Percentiles rank a stretch among this genome's conserved stretches.
Evolutionary conservation across 208 protist species (phyloP).

Genomic region (Leishmania major): DNA sequence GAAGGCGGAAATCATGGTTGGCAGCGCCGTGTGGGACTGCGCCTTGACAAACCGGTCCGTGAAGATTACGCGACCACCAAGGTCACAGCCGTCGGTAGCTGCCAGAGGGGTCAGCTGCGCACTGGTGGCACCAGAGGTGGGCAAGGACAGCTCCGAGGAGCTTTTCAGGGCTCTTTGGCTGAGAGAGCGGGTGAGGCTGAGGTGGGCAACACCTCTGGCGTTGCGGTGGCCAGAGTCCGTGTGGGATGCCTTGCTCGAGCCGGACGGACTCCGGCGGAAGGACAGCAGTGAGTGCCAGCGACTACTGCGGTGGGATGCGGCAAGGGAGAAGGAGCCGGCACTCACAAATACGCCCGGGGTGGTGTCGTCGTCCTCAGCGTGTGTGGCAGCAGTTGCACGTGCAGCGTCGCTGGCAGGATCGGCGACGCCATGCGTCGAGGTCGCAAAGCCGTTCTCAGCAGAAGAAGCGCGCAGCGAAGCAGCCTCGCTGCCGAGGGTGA

Average conservation of each 20-base stretch:
- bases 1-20: constrained; percentile 20
- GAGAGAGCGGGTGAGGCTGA: neutral
- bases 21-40: constrained; percentile 20
- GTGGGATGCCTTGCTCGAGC: neutral
- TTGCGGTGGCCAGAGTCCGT: neutral
- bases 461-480: too few species aligned
- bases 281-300: neutral
- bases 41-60: constrained; percentile 20
- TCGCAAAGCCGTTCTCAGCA: neutral
- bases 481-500: neutral
- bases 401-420: neutral
- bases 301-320: neutral
- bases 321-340: constrained; percentile 3
- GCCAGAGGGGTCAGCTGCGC: neutral
- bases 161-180: neutral
- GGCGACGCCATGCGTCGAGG: too few species aligned
- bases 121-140: neutral
- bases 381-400: neutral
- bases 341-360: constrained; percentile 2
- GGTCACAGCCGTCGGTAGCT: neutral
- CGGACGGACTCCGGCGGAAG: neutral
- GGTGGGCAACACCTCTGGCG: neutral
- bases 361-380: neutral
- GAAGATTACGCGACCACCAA: constrained; percentile 17
- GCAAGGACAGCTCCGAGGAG: neutral